These are phyloP conservation scores for Ajuga chamaepitys DNA, from an alignment of 257 asterid species.

Conservation along the genomic window DNA sequence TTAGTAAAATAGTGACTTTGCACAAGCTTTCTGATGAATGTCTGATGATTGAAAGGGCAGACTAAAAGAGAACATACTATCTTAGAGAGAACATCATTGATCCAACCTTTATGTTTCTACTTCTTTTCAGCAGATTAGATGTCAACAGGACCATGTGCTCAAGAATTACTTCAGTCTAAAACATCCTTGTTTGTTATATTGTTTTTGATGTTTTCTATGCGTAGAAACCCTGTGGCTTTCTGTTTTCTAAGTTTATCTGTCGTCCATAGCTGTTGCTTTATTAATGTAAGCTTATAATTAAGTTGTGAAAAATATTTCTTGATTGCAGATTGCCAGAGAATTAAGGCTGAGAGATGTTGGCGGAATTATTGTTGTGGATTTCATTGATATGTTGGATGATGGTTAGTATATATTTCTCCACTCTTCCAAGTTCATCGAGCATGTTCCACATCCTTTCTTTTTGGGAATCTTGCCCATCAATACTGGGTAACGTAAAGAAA, in stretches of 20 bases:
- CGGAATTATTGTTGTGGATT: slow-evolving; percentile 96
- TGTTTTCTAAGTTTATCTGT: slow-evolving; percentile 7
- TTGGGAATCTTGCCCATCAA: not conserved
- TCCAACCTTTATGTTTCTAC: not conserved
- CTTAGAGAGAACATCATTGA: not conserved
- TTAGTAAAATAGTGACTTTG: not conserved
- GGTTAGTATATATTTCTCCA: slow-evolving; percentile 44
- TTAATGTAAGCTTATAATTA: slow-evolving; percentile 8
- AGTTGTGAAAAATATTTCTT: slow-evolving; percentile 11
- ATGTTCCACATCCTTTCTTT: not conserved
- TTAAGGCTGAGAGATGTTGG: slow-evolving; percentile 94
- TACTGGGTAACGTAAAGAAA: slow-evolving; percentile 4
- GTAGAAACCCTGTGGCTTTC: not conserved
- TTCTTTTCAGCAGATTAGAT: not conserved
- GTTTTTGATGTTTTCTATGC: not conserved
- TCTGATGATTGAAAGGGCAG: not conserved
- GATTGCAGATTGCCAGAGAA: slow-evolving; percentile 90
- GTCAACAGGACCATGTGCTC: not conserved
- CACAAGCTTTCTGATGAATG: not conserved
- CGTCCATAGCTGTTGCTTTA: not conserved
- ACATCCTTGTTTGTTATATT: not conserved
- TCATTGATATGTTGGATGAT: slow-evolving; percentile 96
- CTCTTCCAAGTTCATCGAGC: slow-evolving; percentile 4
- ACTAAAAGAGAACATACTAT: no score
- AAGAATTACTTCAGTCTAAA: not conserved